Conservation (phyloP, 176 grass and related monocot species). For the Coix lacrymajobi region DNA sequence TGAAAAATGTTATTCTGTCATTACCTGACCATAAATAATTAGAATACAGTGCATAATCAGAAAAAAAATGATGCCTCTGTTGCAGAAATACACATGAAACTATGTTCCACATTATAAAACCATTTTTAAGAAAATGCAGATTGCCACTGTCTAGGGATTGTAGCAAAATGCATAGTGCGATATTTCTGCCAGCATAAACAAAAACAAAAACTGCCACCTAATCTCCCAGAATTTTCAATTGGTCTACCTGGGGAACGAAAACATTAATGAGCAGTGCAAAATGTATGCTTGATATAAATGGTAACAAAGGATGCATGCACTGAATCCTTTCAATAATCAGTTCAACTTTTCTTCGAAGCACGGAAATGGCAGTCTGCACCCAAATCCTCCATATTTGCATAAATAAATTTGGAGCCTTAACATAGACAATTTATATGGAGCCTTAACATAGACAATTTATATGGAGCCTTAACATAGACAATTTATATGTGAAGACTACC, state of each 20-base stretch:
- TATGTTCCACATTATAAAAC: constrained; percentile 4
- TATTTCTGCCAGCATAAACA: not conserved
- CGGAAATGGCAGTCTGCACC: not conserved
- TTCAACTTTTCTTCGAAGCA: not conserved
- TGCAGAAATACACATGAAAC: not conserved
- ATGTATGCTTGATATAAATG: not conserved
- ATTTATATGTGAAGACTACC: not conserved
- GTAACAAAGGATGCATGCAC: constrained; percentile 1
- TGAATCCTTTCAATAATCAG: not conserved
- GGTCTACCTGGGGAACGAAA: not conserved
- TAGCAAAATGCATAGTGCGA: not conserved
- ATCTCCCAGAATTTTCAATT: not conserved
- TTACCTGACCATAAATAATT: constrained; percentile 63
- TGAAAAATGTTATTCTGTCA: constrained; percentile 57
- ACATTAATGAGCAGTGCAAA: constrained; percentile 5
- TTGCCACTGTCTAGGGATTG: not conserved
- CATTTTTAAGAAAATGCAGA: constrained; percentile 10
- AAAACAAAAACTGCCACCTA: not conserved
- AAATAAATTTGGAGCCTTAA: not conserved
- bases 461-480: not conserved
- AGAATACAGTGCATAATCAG: constrained; percentile 7
- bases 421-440: not conserved
- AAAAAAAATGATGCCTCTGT: constrained; percentile 4
- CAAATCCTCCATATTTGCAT: constrained; percentile 3
- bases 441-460: not conserved